Evolutionary conservation across 148 eudicot species (phyloP).

Genomic region (Rhododendron mucronatum): DNA sequence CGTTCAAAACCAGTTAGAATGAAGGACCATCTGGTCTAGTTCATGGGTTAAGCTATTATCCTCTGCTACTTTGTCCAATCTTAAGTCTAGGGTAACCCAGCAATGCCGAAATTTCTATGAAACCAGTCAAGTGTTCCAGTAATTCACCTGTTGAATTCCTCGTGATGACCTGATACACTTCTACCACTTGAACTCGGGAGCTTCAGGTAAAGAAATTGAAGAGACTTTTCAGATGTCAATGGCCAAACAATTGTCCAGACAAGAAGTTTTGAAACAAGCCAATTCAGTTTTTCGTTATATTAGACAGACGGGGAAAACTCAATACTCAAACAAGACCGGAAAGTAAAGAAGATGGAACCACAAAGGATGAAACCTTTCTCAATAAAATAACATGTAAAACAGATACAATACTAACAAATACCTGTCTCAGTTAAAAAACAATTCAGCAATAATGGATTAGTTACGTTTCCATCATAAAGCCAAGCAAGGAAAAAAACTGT

Average conservation of each 20-base stretch:
- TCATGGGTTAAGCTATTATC: not conserved
- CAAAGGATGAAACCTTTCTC: not conserved
- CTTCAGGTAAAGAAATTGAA: not conserved
- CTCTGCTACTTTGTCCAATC: not conserved
- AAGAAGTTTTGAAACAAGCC: not conserved
- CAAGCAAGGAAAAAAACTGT: constrained; percentile 9
- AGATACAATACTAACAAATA: not conserved
- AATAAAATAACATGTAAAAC: not conserved
- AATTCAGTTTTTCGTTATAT: not conserved
- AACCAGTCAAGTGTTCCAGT: not conserved
- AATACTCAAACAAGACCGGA: not conserved
- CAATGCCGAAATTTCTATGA: not conserved
- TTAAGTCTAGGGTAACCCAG: not conserved
- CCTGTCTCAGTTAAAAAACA: not conserved
- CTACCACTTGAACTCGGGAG: not conserved
- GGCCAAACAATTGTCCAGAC: not conserved
- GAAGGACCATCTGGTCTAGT: not conserved
- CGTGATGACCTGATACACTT: not conserved
- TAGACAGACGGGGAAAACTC: not conserved
- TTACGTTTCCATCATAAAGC: constrained; percentile 23
- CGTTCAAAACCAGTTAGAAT: not conserved
- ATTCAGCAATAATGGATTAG: constrained; percentile 5
- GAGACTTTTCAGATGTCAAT: not conserved
- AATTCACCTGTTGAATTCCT: not conserved
- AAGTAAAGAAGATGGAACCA: not conserved